Evolutionary conservation across 768 basidiomycete species (phyloP).

Genomic region (Naganishia onofrii): DNA sequence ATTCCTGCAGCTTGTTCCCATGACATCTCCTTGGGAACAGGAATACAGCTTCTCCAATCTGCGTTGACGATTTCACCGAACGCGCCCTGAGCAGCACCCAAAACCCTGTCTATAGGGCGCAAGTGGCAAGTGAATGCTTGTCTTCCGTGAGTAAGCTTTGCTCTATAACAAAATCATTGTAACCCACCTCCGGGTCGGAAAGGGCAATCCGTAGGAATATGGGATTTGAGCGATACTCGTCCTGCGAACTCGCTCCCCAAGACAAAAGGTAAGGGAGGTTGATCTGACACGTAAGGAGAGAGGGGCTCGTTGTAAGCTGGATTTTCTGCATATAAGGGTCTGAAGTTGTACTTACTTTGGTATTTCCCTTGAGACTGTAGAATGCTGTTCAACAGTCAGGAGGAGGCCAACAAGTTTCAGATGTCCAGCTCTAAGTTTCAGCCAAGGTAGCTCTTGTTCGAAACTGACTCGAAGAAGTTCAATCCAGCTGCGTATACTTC

Average conservation of each 20-base stretch:
- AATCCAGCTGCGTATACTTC: slow-evolving; percentile 73
- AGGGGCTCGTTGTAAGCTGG: neutral
- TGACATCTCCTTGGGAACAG: slow-evolving; percentile 70
- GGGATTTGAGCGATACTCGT: slow-evolving; percentile 64
- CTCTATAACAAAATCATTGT: too few species aligned
- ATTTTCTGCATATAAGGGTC: neutral
- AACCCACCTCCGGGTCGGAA: slow-evolving; percentile 64
- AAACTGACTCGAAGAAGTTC: slow-evolving; percentile 65
- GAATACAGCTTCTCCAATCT: slow-evolving; percentile 58
- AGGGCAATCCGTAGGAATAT: slow-evolving; percentile 73
- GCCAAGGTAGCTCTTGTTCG: neutral
- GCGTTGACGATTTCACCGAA: slow-evolving; percentile 73
- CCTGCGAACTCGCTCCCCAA: slow-evolving; percentile 83
- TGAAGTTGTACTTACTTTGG: slow-evolving; percentile 55
- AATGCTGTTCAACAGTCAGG: slow-evolving; percentile 54
- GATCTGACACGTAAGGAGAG: slow-evolving; percentile 44
- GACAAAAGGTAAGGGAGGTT: slow-evolving; percentile 79
- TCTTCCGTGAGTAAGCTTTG: neutral
- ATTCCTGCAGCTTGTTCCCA: slow-evolving; percentile 86
- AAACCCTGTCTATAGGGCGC: slow-evolving; percentile 64
- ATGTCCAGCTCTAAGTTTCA: slow-evolving; percentile 35
- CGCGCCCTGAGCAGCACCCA: slow-evolving; percentile 74
- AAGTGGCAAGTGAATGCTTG: too few species aligned
- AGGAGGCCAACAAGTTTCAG: slow-evolving; percentile 48
- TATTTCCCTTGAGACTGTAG: slow-evolving; percentile 87